These are phyloP conservation scores for Aschersonia sp. DNA, from an alignment of 2,329 filamentous ascomycete species.

Conservation along the genomic window DNA sequence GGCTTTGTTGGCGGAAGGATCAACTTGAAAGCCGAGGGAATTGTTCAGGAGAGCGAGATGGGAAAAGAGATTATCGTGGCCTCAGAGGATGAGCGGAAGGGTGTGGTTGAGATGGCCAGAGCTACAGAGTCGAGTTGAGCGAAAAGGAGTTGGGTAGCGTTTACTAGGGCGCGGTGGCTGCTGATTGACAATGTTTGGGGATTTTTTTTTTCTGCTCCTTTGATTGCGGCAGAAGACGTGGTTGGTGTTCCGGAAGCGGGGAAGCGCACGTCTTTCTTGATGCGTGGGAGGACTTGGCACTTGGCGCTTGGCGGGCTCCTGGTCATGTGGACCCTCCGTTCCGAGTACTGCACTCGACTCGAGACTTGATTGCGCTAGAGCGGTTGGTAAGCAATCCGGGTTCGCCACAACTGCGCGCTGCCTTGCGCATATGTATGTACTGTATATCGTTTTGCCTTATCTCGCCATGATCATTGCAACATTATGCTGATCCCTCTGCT, in stretches of 20 bases:
- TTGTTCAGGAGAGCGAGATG: not conserved
- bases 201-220: not conserved
- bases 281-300: not conserved
- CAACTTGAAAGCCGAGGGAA: too few species aligned
- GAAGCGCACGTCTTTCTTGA: not conserved
- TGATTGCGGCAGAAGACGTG: not conserved
- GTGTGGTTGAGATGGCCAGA: not conserved
- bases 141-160: not conserved
- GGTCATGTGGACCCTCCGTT: too few species aligned
- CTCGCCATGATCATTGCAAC: too few species aligned
- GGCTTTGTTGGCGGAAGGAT: too few species aligned
- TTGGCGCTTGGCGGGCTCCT: not conserved
- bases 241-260: conserved; percentile 1
- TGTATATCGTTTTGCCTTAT: too few species aligned
- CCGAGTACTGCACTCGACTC: not conserved
- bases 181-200: not conserved
- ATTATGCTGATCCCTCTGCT: too few species aligned
- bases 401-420: not conserved
- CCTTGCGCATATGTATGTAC: not conserved
- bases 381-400: not conserved
- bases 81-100: not conserved
- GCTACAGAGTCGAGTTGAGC: not conserved
- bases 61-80: not conserved
- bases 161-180: not conserved
- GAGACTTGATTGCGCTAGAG: not conserved